These are phyloP conservation scores for Tympanopsis confertula DNA, from an alignment of 2,329 filamentous ascomycete species.

Conservation along the genomic window DNA sequence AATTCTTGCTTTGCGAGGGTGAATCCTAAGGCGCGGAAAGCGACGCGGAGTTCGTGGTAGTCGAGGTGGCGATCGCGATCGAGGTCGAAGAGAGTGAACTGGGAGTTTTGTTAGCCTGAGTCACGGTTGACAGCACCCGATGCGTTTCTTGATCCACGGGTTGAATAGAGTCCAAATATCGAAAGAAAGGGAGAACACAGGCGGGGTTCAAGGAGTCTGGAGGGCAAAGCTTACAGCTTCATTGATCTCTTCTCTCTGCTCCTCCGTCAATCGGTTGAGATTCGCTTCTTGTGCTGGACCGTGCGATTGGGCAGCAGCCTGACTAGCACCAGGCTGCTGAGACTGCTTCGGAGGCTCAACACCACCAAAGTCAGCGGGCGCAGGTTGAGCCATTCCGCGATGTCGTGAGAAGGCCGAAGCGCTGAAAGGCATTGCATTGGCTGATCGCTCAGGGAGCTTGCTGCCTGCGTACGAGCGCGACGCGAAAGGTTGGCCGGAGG, in stretches of 20 bases:
- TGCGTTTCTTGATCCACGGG: too few relatives aligned
- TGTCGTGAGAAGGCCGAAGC: slow-evolving; percentile 26
- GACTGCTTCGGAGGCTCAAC: background rate
- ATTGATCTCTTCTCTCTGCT: slow-evolving; percentile 54
- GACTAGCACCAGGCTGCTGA: slow-evolving; percentile 15
- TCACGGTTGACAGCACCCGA: background rate
- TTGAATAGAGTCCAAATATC: too few relatives aligned
- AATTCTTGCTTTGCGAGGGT: slow-evolving; percentile 50
- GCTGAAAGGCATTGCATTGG: slow-evolving; percentile 26
- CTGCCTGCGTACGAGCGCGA: slow-evolving; percentile 35
- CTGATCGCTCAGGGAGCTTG: slow-evolving; percentile 31
- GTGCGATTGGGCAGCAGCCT: slow-evolving; percentile 20
- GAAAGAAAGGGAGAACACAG: too few relatives aligned
- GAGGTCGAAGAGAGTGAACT: slow-evolving; percentile 57
- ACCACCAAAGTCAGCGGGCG: slow-evolving; percentile 9
- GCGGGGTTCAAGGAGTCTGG: background rate
- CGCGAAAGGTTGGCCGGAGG: slow-evolving; percentile 33
- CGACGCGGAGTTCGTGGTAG: slow-evolving; percentile 59
- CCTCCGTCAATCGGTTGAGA: slow-evolving; percentile 45
- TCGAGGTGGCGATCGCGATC: slow-evolving; percentile 55
- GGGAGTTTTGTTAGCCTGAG: background rate
- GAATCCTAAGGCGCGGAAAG: slow-evolving; percentile 56
- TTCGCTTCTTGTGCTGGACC: slow-evolving; percentile 25
- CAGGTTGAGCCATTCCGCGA: slow-evolving; percentile 9
- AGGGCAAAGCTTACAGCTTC: slow-evolving; percentile 39